Conservation (phyloP, 1,284 basidiomycete genomes). For the Rhodotorula sp. region DNA sequence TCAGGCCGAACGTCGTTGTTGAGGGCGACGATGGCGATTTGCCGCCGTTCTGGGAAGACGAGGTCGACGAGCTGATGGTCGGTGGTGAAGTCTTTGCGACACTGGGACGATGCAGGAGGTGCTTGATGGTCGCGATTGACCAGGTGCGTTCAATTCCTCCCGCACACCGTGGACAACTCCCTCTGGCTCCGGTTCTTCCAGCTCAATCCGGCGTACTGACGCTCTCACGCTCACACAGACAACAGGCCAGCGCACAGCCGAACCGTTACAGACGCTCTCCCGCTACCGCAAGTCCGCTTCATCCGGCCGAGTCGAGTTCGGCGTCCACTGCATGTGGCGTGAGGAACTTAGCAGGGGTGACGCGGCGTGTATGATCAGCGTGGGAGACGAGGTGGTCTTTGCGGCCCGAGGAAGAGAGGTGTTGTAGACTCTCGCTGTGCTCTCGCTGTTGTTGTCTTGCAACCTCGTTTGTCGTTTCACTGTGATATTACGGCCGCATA, state of each 20-base stretch:
- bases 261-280: constrained; percentile 24
- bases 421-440: too few species aligned
- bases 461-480: too few species aligned
- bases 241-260: constrained; percentile 18
- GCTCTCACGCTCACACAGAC: background rate
- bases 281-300: constrained; percentile 8
- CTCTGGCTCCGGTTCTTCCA: too few species aligned
- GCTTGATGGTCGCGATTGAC: constrained; percentile 34
- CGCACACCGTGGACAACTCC: too few species aligned
- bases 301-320: constrained; percentile 30
- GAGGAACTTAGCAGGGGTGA: background rate
- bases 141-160: constrained; percentile 8
- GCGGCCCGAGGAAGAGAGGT: too few species aligned
- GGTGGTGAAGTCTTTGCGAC: constrained; percentile 8
- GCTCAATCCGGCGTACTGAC: too few species aligned
- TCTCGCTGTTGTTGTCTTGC: too few species aligned
- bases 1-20: constrained; percentile 30
- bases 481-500: too few species aligned
- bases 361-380: too few species aligned
- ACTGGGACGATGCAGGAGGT: constrained; percentile 28
- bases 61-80: constrained; percentile 8
- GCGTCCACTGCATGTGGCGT: constrained; percentile 18
- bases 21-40: background rate
- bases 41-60: constrained; percentile 30
- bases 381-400: too few species aligned